Conservation (phyloP, 306 rosid species). For the Lathyrus tuberosus region DNA sequence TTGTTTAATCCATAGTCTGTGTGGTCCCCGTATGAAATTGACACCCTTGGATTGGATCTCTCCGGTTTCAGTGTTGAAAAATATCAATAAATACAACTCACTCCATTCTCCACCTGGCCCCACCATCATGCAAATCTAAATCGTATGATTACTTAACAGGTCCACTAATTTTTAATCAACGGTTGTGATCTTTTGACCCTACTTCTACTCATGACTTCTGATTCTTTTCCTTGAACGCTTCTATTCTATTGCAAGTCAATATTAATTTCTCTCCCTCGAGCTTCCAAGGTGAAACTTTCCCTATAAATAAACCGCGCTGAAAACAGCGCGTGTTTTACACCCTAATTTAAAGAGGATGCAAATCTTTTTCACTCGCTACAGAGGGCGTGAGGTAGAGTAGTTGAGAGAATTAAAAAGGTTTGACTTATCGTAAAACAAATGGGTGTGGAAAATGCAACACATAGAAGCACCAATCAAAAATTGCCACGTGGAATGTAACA, state of each 20-base stretch:
- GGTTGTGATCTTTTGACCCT: slow-evolving; percentile 55
- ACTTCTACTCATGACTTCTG: slow-evolving; percentile 9
- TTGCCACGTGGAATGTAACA: slow-evolving; percentile 51
- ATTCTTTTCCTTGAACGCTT: slow-evolving; percentile 34
- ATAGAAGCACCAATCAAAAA: slow-evolving; percentile 27
- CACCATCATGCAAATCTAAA: slow-evolving; percentile 32
- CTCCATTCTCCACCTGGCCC: neutral
- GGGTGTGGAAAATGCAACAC: slow-evolving; percentile 41
- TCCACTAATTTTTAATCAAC: slow-evolving; percentile 8
- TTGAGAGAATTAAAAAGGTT: slow-evolving; percentile 32
- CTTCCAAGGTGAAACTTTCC: slow-evolving; percentile 8
- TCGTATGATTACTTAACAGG: neutral
- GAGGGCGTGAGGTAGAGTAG: slow-evolving; percentile 27
- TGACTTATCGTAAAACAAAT: slow-evolving; percentile 52
- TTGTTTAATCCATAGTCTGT: slow-evolving; percentile 5
- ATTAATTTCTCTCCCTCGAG: slow-evolving; percentile 1
- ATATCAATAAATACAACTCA: slow-evolving; percentile 27
- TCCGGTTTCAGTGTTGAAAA: slow-evolving; percentile 40
- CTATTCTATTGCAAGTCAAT: slow-evolving; percentile 38
- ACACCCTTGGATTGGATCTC: slow-evolving; percentile 39
- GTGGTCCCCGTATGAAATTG: slow-evolving; percentile 45
- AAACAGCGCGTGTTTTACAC: slow-evolving; percentile 18
- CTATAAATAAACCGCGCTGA: neutral
- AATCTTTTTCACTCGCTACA: neutral
- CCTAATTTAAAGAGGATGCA: no score